A percentile compares a stretch with the other conserved stretches of the same genome.
Conservation (phyloP, 768 basidiomycete species). For the Clavulina sp. region DNA sequence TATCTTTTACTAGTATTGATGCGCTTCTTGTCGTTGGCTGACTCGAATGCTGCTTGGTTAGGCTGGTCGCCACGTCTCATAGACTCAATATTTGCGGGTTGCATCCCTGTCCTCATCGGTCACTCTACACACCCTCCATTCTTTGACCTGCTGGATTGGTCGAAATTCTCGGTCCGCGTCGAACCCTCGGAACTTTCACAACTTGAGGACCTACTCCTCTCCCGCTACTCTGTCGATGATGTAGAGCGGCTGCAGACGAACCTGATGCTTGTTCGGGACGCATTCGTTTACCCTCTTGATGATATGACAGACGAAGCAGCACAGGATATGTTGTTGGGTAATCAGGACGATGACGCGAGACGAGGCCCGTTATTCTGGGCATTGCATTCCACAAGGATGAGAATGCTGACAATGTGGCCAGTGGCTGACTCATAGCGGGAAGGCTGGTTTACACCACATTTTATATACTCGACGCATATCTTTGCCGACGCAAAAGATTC, state of each 20-base stretch:
- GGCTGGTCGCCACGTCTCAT: conserved; percentile 23
- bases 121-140: conserved; percentile 21
- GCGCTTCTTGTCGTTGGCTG: too few species aligned
- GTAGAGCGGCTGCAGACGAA: conserved; percentile 23
- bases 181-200: conserved; percentile 21
- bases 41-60: too few species aligned
- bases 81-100: conserved; percentile 26
- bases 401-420: conserved; percentile 20
- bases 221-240: conserved; percentile 17
- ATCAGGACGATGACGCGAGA: too few species aligned
- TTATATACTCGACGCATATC: too few species aligned
- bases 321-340: conserved; percentile 7
- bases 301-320: conserved; percentile 19
- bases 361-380: conserved; percentile 23
- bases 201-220: conserved; percentile 20
- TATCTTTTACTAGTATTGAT: too few species aligned
- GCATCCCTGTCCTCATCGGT: conserved; percentile 25
- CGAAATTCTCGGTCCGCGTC: conserved; percentile 22
- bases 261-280: conserved; percentile 21
- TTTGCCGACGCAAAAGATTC: too few species aligned
- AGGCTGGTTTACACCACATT: too few species aligned
- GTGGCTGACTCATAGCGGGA: too few species aligned
- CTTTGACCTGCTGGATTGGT: conserved; percentile 26
- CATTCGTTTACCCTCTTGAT: conserved; percentile 22
- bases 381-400: conserved; percentile 21